Conservation (phyloP, 78 protist genomes). For the slime mould (Dictyostelium discoideum) region DNA sequence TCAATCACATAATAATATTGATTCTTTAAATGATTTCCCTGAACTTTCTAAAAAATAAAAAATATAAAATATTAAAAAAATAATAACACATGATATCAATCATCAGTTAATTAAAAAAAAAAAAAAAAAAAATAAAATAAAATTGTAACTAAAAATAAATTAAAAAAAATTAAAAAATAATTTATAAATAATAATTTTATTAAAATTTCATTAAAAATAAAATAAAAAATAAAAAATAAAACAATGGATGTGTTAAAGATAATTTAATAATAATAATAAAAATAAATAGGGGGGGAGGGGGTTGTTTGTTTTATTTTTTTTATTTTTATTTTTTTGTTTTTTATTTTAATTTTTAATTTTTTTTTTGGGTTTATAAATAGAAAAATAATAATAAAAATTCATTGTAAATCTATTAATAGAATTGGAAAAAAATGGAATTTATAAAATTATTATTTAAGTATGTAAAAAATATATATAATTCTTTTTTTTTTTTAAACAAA, state of each 20-base stretch:
- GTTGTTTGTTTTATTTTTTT: not conserved
- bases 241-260: not conserved
- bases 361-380: not conserved
- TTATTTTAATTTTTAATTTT: too few relatives aligned
- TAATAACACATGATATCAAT: not conserved
- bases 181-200: not conserved
- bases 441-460: not conserved
- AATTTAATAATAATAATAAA: too few relatives aligned
- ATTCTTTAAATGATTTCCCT: slow-evolving; percentile 10
- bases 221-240: too few relatives aligned
- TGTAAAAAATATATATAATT: not conserved
- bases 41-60: not conserved
- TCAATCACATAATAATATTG: slow-evolving; percentile 34
- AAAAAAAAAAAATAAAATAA: too few relatives aligned
- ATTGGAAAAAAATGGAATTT: not conserved
- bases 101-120: not conserved
- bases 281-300: too few relatives aligned
- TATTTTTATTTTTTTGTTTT: too few relatives aligned
- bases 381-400: not conserved
- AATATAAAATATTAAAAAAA: not conserved
- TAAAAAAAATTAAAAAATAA: not conserved
- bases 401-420: not conserved
- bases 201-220: too few relatives aligned
- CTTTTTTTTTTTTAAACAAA: too few relatives aligned
- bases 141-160: too few relatives aligned